Evolutionary conservation across 2,329 filamentous ascomycete genomes (phyloP), one percentile per base, ranked within the genome.

Genomic region (Apiospora phragmitis): DNA sequence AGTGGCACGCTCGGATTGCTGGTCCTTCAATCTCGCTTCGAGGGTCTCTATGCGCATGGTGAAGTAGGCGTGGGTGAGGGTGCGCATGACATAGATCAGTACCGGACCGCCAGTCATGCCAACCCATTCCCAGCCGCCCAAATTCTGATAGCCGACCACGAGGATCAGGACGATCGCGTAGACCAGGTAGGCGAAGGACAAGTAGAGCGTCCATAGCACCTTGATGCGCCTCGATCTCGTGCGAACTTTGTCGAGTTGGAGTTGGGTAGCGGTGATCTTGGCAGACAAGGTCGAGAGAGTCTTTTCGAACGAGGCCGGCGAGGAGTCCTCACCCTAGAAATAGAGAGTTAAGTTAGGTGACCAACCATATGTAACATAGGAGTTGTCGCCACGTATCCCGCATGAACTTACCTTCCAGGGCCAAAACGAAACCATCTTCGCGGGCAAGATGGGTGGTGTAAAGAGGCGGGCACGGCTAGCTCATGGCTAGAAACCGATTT

Each of bases 291-390:
- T 87, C 12, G 94, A 93, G 41, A 99, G 90, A 2, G 92, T 90
- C 85, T 95, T 98, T 84, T 99, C 96, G 79, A 98, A 99, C 4
- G 92, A 93, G 68, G 94, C 95, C 35, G 96, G 92, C 74, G 95
- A 97, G 79, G 89, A 92, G 80, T 92, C 89, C 78, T 93, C 89
- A 82, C 90, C 89, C 94, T 97, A 62, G 24, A 62, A n/a, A 51
- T 24, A 73, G 9, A 47, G 49, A 21, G 32, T 73, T 69, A 67
- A n/a, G 26, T 67, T 11, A 45, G 68, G 26, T 65, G 26, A 14
- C 18, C 65, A 68, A n/a, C 7, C 67, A 73, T 68, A 65, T 59
- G 42, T 68, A 38, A 38, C 55, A n/a, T 16, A 62, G 18, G 55
- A 18, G 24, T 18, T 38, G 9, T 62, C 8, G 55, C 51, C 29